Conservation (phyloP, 306 rosid species). For the Arachis stenosperma region DNA sequence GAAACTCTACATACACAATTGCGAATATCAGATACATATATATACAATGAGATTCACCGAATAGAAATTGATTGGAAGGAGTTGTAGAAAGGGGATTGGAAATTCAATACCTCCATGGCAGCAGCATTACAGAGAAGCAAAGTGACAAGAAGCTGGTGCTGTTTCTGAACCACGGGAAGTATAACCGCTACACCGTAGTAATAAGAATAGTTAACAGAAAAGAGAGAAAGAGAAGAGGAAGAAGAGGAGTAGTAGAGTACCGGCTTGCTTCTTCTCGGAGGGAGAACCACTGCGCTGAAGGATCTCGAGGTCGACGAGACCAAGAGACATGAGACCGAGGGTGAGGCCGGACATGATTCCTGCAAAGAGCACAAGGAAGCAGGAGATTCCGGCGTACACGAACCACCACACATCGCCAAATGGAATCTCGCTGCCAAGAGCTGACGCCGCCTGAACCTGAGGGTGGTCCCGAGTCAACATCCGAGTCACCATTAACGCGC, state of each 20-base stretch:
- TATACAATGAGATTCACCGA: neutral
- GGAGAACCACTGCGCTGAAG: constrained; percentile 85
- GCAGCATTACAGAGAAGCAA: constrained; percentile 89
- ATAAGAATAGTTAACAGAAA: neutral
- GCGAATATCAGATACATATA: neutral
- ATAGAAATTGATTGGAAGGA: neutral
- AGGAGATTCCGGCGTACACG: constrained; percentile 69
- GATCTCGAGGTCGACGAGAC: constrained; percentile 94
- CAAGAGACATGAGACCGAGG: constrained; percentile 95
- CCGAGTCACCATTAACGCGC: constrained; percentile 62
- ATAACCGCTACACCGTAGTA: constrained; percentile 57
- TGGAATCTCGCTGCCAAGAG: constrained; percentile 40
- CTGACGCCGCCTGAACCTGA: neutral
- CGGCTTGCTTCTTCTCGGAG: constrained; percentile 86
- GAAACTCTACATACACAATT: constrained; percentile 36
- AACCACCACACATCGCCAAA: constrained; percentile 76
- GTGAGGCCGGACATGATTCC: constrained; percentile 98
- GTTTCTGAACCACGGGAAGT: constrained; percentile 93
- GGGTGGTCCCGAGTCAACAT: constrained; percentile 51
- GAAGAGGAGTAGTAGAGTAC: constrained; percentile 25
- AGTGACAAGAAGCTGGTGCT: constrained; percentile 97
- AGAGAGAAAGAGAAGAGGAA: neutral
- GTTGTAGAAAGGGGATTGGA: neutral
- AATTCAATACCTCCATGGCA: constrained; percentile 81
- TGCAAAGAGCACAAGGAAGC: constrained; percentile 77